These are phyloP conservation scores for Trichophyton verrucosum DNA, from an alignment of 2,329 filamentous ascomycete genomes.

Conservation along the genomic window DNA sequence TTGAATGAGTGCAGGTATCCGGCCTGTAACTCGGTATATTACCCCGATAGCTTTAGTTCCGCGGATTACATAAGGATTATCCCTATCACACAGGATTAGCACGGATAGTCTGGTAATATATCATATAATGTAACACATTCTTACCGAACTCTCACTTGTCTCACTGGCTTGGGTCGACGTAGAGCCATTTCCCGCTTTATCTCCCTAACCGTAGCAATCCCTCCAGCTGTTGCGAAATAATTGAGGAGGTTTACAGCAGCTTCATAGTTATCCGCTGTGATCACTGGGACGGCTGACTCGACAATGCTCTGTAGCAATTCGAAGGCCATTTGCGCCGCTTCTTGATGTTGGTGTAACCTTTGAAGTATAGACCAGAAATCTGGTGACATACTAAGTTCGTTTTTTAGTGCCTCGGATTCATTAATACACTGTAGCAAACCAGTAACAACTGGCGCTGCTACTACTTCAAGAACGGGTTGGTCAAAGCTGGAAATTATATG, in stretches of 20 bases:
- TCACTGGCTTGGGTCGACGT: conserved; percentile 42
- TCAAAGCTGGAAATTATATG: conserved; percentile 84
- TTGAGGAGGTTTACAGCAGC: conserved; percentile 72
- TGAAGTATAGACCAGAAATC: conserved; percentile 93
- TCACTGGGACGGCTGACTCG: conserved; percentile 58
- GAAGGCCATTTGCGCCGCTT: conserved; percentile 68
- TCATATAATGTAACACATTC: conserved; percentile 16
- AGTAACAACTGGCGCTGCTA: conserved; percentile 61
- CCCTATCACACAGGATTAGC: conserved; percentile 30
- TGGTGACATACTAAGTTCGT: conserved; percentile 88
- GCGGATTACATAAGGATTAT: conserved; percentile 60
- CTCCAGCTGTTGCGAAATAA: conserved; percentile 75
- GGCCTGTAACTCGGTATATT: conserved; percentile 67
- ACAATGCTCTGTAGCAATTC: conserved; percentile 72
- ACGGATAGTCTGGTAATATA: background rate
- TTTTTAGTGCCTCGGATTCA: conserved; percentile 63
- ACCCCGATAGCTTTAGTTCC: conserved; percentile 70
- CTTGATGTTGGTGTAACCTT: conserved; percentile 54
- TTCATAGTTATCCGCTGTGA: conserved; percentile 93
- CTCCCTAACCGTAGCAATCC: conserved; percentile 57
- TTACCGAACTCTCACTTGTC: conserved; percentile 45
- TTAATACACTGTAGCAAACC: conserved; percentile 71
- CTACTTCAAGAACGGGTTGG: conserved; percentile 61
- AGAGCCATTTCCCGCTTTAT: conserved; percentile 49
- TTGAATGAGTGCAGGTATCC: conserved; percentile 76